These are phyloP conservation scores for Aphelidium insulamus DNA, from an alignment of 371 early-diverging fungal species.

Conservation along the genomic window DNA sequence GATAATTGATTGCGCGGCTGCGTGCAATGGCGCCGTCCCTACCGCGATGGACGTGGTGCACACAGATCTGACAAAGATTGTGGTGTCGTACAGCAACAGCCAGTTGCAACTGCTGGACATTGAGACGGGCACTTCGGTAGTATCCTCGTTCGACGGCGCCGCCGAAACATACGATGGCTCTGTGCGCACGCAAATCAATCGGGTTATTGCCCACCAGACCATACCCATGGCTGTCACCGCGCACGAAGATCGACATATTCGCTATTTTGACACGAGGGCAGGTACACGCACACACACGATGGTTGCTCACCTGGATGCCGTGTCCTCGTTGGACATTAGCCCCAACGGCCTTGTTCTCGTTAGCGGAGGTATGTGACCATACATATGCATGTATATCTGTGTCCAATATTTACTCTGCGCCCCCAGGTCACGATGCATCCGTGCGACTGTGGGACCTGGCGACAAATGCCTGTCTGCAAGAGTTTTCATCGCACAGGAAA, in stretches of 20 bases:
- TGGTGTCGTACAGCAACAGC: slow-evolving; percentile 40
- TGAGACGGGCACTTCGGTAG: slow-evolving; percentile 37
- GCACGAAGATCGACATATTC: slow-evolving; percentile 53
- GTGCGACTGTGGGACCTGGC: slow-evolving; percentile 57
- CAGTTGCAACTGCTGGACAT: slow-evolving; percentile 44
- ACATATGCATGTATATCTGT: not conserved
- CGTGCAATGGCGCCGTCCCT: no score
- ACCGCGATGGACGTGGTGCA: slow-evolving; percentile 44
- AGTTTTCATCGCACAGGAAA: slow-evolving; percentile 45
- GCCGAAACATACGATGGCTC: slow-evolving; percentile 40
- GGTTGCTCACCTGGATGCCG: slow-evolving; percentile 41
- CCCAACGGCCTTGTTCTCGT: slow-evolving; percentile 38
- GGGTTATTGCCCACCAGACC: slow-evolving; percentile 46
- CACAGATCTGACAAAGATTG: slow-evolving; percentile 28
- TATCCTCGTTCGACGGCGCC: slow-evolving; percentile 24
- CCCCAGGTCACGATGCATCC: slow-evolving; percentile 50
- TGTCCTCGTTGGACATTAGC: slow-evolving; percentile 42
- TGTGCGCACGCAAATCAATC: slow-evolving; percentile 46
- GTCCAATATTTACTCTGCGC: not conserved
- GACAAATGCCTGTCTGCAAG: slow-evolving; percentile 42
- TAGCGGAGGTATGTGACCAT: slow-evolving; percentile 32
- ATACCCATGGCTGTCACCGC: slow-evolving; percentile 43
- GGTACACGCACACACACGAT: slow-evolving; percentile 35
- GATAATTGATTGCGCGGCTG: no score
- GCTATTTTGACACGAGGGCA: slow-evolving; percentile 46